These are phyloP conservation scores for Coniochaeta prunicola DNA, from an alignment of 2,329 filamentous ascomycete species.

Conservation along the genomic window DNA sequence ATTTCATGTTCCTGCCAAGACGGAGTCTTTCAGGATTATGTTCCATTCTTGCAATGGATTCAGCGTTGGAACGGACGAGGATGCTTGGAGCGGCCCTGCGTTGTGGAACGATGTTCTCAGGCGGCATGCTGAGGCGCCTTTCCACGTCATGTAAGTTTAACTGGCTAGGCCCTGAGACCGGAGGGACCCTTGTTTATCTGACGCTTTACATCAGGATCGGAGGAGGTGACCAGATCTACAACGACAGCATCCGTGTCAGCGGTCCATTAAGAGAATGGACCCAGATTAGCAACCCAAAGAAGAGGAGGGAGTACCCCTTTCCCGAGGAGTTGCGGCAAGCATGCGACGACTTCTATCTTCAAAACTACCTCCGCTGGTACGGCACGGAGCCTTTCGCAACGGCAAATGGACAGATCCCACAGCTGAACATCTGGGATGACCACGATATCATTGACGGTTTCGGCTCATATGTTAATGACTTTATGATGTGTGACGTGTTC, in stretches of 20 bases:
- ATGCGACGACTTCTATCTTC: conserved; percentile 84
- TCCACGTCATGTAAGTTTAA: conserved; percentile 70
- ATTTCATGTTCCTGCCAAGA: conserved; percentile 79
- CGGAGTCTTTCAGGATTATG: conserved; percentile 95
- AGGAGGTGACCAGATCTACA: conserved; percentile 94
- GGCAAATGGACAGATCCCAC: conserved; percentile 85
- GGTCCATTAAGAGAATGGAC: conserved; percentile 82
- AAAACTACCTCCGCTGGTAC: conserved; percentile 74
- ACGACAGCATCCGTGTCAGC: conserved; percentile 80
- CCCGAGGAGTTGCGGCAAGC: conserved; percentile 71
- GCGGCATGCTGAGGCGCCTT: conserved; percentile 69
- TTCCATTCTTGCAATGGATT: conserved; percentile 99
- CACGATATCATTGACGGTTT: conserved; percentile 92
- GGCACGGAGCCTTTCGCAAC: conserved; percentile 66
- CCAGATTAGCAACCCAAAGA: conserved; percentile 71
- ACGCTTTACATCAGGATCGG: conserved; percentile 54
- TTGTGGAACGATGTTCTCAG: conserved; percentile 93
- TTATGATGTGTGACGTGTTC: conserved; percentile 82
- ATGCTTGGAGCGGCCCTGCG: conserved; percentile 81
- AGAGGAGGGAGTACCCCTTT: conserved; percentile 74
- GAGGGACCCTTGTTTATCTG: conserved; percentile 17
- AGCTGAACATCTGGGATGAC: conserved; percentile 98
- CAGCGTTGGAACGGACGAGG: conserved; percentile 76
- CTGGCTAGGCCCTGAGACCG: neutral
- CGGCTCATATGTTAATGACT: conserved; percentile 87